These are phyloP conservation scores for Ceratocystis eucalypticola DNA, from an alignment of 2,329 filamentous ascomycete species.

Conservation along the genomic window DNA sequence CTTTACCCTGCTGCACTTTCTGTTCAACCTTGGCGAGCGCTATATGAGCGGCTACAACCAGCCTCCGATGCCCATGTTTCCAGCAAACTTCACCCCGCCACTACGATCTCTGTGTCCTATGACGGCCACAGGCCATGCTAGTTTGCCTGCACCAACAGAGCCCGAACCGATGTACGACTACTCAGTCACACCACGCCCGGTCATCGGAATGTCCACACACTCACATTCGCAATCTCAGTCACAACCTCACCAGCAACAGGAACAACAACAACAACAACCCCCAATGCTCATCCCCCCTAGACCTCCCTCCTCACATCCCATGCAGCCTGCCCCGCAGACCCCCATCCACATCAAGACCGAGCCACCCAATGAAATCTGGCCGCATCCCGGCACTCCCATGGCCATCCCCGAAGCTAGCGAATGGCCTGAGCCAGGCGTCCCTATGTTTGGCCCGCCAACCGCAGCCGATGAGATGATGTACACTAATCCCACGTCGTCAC, in stretches of 20 bases:
- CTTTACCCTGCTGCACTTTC: slow-evolving; percentile 30
- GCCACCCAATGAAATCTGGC: slow-evolving; percentile 22
- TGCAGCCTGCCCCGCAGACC: slow-evolving; percentile 10
- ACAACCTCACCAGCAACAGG: slow-evolving; percentile 8
- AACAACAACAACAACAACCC: slow-evolving; percentile 13
- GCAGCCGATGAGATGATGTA: slow-evolving; percentile 15
- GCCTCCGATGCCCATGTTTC: slow-evolving; percentile 22
- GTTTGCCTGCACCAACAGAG: slow-evolving; percentile 6
- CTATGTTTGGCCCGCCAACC: slow-evolving; percentile 19
- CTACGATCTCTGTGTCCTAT: slow-evolving; percentile 21
- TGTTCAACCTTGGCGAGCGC: slow-evolving; percentile 32
- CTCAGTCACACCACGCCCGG: slow-evolving; percentile 5
- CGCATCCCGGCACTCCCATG: slow-evolving; percentile 32
- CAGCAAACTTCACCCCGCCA: slow-evolving; percentile 20
- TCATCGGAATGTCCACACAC: slow-evolving; percentile 1
- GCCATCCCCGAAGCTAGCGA: slow-evolving; percentile 29
- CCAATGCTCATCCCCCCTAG: slow-evolving; percentile 13
- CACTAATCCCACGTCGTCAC: slow-evolving; percentile 5
- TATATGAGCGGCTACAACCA: slow-evolving; percentile 26
- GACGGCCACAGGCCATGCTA: slow-evolving; percentile 15
- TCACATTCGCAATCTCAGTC: background rate
- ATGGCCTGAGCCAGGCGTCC: slow-evolving; percentile 27
- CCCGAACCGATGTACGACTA: slow-evolving; percentile 14
- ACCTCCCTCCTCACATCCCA: slow-evolving; percentile 16
- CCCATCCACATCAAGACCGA: slow-evolving; percentile 13